Evolutionary conservation across 2,329 filamentous ascomycete species (phyloP).

Genomic region (Exophiala dermatitidis): DNA sequence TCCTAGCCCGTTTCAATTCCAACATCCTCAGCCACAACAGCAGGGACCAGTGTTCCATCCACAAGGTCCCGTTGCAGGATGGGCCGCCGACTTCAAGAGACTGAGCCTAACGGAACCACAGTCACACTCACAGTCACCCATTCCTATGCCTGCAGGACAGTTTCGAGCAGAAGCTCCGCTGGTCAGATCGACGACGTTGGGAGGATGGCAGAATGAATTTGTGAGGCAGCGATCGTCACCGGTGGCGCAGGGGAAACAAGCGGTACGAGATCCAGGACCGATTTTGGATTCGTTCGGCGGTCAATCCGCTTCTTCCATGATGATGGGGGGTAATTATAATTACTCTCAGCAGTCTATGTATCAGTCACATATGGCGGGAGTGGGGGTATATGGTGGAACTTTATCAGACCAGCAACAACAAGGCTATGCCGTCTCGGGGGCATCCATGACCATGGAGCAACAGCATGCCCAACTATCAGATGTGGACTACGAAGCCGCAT

Average conservation of each 20-base stretch:
- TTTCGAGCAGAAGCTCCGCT: constrained; percentile 36
- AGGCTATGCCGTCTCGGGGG: constrained; percentile 5
- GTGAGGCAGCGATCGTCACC: constrained; percentile 34
- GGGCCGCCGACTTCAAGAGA: constrained; percentile 44
- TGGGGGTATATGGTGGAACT: constrained; percentile 3
- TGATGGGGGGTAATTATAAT: not conserved
- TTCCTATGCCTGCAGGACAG: constrained; percentile 43
- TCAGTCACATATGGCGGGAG: constrained; percentile 11
- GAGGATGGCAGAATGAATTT: constrained; percentile 58
- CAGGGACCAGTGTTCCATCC: constrained; percentile 23
- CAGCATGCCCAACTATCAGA: constrained; percentile 18
- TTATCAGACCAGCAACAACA: constrained; percentile 25
- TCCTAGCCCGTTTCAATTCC: constrained; percentile 28
- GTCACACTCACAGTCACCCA: no score
- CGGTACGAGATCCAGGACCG: constrained; percentile 11
- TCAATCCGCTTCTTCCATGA: constrained; percentile 2
- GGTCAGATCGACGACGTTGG: constrained; percentile 27
- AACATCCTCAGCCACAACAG: constrained; percentile 24
- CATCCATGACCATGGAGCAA: constrained; percentile 9
- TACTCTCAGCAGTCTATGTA: constrained; percentile 19
- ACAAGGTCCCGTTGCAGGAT: constrained; percentile 28
- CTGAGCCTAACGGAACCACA: constrained; percentile 38
- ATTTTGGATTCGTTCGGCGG: constrained; percentile 20
- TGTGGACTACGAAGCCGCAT: constrained; percentile 25
- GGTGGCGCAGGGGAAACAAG: constrained; percentile 19